phyloP scores from a whole-genome alignment of 2,329 filamentous ascomycete genomes.

The Colletotrichum ledebouriae region DNA sequence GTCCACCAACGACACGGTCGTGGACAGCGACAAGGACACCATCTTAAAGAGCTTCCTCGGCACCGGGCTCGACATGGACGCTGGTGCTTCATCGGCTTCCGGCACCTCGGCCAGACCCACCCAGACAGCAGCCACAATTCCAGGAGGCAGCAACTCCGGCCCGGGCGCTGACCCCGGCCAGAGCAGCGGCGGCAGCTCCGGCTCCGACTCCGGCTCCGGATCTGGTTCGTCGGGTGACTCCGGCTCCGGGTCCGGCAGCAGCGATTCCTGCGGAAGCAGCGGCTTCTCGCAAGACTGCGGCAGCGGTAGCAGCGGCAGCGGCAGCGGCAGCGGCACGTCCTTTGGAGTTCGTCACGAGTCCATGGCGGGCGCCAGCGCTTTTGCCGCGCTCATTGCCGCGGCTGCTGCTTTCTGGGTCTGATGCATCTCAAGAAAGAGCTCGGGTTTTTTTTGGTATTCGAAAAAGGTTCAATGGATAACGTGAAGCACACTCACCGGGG shows the following conservation, averaged over 20 bases:
- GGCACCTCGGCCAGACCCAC: slow-evolving; percentile 39
- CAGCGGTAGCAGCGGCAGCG: slow-evolving; percentile 42
- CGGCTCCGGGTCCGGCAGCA: slow-evolving; percentile 39
- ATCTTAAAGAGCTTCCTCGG: slow-evolving; percentile 83
- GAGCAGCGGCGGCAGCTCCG: slow-evolving; percentile 43
- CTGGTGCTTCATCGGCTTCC: slow-evolving; percentile 48
- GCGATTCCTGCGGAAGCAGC: slow-evolving; percentile 50
- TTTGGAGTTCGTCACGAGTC: slow-evolving; percentile 47
- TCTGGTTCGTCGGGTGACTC: slow-evolving; percentile 29
- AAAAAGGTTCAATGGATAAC: slow-evolving; percentile 24
- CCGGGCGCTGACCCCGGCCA: slow-evolving; percentile 45
- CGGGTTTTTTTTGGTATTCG: not conserved
- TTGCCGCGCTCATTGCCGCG: slow-evolving; percentile 53
- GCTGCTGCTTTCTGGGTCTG: slow-evolving; percentile 52
- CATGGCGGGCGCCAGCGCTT: slow-evolving; percentile 52
- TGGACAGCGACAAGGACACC: slow-evolving; percentile 80
- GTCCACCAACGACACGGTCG: slow-evolving; percentile 82
- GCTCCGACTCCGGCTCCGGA: slow-evolving; percentile 39
- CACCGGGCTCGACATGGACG: slow-evolving; percentile 82
- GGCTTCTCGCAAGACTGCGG: slow-evolving; percentile 58
- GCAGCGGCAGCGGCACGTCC: slow-evolving; percentile 41
- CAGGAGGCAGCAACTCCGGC: slow-evolving; percentile 49
- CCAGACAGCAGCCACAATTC: slow-evolving; percentile 45
- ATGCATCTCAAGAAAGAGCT: not conserved
- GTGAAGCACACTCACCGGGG: slow-evolving; percentile 10